phyloP scores from a whole-genome alignment of 2,329 filamentous ascomycete genomes.

The Ophiostoma perfectum region DNA sequence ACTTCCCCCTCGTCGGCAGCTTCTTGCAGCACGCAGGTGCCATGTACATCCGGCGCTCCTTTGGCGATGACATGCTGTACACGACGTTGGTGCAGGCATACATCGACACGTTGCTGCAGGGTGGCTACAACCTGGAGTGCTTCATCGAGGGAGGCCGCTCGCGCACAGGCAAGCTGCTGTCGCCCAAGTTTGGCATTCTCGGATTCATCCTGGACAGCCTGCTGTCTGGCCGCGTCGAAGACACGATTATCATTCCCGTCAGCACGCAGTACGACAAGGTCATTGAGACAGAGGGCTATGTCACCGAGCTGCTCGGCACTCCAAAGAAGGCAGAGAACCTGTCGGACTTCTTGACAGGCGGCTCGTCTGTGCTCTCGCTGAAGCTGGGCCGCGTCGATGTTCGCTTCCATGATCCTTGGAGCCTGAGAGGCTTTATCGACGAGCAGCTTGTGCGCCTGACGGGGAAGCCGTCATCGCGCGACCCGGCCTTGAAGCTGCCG shows the following conservation, averaged over 20 bases:
- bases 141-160: constrained; percentile 96
- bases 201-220: constrained; percentile 88
- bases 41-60: constrained; percentile 91
- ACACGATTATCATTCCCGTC: constrained; percentile 90
- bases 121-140: constrained; percentile 92
- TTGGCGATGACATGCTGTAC: constrained; percentile 88
- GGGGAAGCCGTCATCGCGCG: constrained; percentile 40
- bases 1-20: constrained; percentile 81
- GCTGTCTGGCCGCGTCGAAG: constrained; percentile 78
- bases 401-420: constrained; percentile 95
- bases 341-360: constrained; percentile 76
- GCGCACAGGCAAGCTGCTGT: constrained; percentile 84
- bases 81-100: constrained; percentile 91
- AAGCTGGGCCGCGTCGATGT: constrained; percentile 90
- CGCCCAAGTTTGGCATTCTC: constrained; percentile 92
- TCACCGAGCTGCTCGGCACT: constrained; percentile 85
- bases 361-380: constrained; percentile 79
- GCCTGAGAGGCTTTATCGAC: constrained; percentile 71
- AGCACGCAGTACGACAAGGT: constrained; percentile 99
- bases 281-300: constrained; percentile 95
- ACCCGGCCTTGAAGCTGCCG: constrained; percentile 44
- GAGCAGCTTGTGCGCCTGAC: constrained; percentile 62
- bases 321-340: constrained; percentile 96
- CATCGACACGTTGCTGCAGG: constrained; percentile 83
- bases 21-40: constrained; percentile 95